These are phyloP conservation scores for Ogataea methanolica DNA, from an alignment of 805 yeast genomes.

Conservation along the genomic window DNA sequence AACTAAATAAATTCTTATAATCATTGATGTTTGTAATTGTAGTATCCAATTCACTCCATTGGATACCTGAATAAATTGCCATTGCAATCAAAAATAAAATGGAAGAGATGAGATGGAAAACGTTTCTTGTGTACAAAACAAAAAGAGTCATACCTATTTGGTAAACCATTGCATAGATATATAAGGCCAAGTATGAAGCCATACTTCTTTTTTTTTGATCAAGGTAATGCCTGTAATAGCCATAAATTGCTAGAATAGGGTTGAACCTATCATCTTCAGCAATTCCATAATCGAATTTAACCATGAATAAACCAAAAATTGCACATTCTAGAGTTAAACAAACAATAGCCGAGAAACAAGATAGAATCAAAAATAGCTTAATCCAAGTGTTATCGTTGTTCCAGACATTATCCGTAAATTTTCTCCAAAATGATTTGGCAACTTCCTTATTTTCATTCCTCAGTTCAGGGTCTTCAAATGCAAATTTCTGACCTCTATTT, in stretches of 20 bases:
- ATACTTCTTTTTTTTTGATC: slow-evolving; percentile 11
- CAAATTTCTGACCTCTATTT: slow-evolving; percentile 7
- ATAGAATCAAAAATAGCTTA: slow-evolving; percentile 26
- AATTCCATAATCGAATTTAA: slow-evolving; percentile 24
- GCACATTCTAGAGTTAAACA: slow-evolving; percentile 34
- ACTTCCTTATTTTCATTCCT: slow-evolving; percentile 7
- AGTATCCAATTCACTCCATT: slow-evolving; percentile 32
- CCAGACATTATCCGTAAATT: slow-evolving; percentile 12
- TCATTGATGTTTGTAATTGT: slow-evolving; percentile 17
- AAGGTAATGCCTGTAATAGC: slow-evolving; percentile 24
- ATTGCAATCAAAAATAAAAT: slow-evolving; percentile 34
- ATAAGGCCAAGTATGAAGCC: slow-evolving; percentile 36
- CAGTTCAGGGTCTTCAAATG: slow-evolving; percentile 11
- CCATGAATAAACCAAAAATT: slow-evolving; percentile 36
- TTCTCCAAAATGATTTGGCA: slow-evolving; percentile 8
- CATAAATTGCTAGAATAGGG: slow-evolving; percentile 15
- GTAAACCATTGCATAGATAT: slow-evolving; percentile 38
- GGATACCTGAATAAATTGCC: slow-evolving; percentile 42
- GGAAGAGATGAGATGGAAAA: slow-evolving; percentile 33
- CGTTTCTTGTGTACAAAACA: slow-evolving; percentile 34
- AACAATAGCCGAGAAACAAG: slow-evolving; percentile 32
- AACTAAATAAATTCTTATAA: slow-evolving; percentile 8
- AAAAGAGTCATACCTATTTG: slow-evolving; percentile 34
- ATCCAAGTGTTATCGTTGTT: slow-evolving; percentile 16
- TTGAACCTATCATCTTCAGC: slow-evolving; percentile 16